Conservation (phyloP, 371 early-diverging fungal species). For the Zopfochytrium polystomum region DNA sequence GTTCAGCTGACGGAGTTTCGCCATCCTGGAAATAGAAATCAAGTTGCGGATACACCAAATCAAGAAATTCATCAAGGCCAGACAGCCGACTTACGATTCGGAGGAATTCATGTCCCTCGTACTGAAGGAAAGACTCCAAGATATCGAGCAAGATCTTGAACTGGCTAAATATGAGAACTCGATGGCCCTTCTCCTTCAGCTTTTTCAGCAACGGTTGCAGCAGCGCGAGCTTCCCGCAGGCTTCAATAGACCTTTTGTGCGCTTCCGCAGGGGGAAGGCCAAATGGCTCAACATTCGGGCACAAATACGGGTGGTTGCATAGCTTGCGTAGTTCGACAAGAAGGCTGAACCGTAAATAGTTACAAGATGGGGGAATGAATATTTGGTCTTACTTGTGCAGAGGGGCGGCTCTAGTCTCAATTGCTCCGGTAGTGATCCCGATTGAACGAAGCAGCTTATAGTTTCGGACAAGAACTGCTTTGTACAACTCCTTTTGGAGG, state of each 20-base stretch:
- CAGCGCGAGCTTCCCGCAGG: conserved; percentile 68
- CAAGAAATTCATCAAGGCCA: neutral
- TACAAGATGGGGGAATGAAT: neutral
- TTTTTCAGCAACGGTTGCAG: conserved; percentile 61
- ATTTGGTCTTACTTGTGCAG: conserved; percentile 26
- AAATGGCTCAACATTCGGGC: conserved; percentile 32
- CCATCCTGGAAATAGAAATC: conserved; percentile 66
- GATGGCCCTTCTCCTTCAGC: conserved; percentile 43
- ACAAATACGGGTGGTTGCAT: conserved; percentile 44
- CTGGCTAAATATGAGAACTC: conserved; percentile 77
- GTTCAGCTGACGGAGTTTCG: conserved; percentile 53
- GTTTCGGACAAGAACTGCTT: conserved; percentile 64
- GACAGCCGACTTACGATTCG: conserved; percentile 65
- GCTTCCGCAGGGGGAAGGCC: conserved; percentile 41
- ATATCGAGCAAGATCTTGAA: conserved; percentile 62
- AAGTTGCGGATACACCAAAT: neutral
- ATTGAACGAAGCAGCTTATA: conserved; percentile 44
- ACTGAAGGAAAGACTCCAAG: conserved; percentile 66
- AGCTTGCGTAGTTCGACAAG: conserved; percentile 76
- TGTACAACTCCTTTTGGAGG: conserved; percentile 78
- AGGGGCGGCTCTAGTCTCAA: conserved; percentile 17
- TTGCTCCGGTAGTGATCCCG: conserved; percentile 23
- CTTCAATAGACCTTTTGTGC: conserved; percentile 58
- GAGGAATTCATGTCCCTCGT: conserved; percentile 54
- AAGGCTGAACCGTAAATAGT: conserved; percentile 22